A percentile compares a stretch with the other conserved stretches of the same genome.
phyloP scores from a whole-genome alignment of 176 grass and related monocot genomes.

The Lolium multiflorum region DNA sequence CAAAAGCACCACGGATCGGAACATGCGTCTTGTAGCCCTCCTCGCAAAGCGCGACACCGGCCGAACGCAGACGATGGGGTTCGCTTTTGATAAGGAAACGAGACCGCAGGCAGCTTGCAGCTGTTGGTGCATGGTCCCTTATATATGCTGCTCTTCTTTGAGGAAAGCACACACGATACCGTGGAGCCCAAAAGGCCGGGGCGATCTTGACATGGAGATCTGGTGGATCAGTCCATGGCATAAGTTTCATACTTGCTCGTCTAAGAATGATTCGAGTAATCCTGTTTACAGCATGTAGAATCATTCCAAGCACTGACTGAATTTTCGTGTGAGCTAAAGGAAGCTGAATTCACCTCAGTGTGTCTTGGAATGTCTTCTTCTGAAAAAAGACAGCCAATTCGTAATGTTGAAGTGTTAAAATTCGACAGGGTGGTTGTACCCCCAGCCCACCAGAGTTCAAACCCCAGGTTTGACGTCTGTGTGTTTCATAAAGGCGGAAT shows the following conservation, averaged over 20 bases:
- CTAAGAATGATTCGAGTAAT: not conserved
- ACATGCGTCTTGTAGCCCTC: slow-evolving; percentile 54
- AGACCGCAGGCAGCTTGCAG: slow-evolving; percentile 5
- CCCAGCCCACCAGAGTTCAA: too few relatives aligned
- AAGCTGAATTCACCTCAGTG: not conserved
- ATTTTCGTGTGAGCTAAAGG: not conserved
- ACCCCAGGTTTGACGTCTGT: too few relatives aligned
- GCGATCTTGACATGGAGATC: slow-evolving; percentile 30
- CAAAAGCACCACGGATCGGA: slow-evolving; percentile 45
- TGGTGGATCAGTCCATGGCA: not conserved
- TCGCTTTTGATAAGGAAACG: slow-evolving; percentile 34
- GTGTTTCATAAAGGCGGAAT: too few relatives aligned
- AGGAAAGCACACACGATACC: not conserved
- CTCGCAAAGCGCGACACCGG: slow-evolving; percentile 38
- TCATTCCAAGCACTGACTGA: not conserved
- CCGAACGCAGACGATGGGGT: slow-evolving; percentile 25
- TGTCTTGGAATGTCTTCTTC: not conserved
- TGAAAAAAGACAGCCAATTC: not conserved
- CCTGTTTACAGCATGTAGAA: not conserved
- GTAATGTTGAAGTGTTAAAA: not conserved
- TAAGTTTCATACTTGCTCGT: too few relatives aligned
- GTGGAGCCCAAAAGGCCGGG: slow-evolving; percentile 32
- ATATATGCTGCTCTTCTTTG: slow-evolving; percentile 2
- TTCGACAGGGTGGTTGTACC: too few relatives aligned
- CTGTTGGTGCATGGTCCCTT: slow-evolving; percentile 28